phyloP scores from a whole-genome alignment of 2,329 filamentous ascomycete genomes.

The Aspergillus niger region DNA sequence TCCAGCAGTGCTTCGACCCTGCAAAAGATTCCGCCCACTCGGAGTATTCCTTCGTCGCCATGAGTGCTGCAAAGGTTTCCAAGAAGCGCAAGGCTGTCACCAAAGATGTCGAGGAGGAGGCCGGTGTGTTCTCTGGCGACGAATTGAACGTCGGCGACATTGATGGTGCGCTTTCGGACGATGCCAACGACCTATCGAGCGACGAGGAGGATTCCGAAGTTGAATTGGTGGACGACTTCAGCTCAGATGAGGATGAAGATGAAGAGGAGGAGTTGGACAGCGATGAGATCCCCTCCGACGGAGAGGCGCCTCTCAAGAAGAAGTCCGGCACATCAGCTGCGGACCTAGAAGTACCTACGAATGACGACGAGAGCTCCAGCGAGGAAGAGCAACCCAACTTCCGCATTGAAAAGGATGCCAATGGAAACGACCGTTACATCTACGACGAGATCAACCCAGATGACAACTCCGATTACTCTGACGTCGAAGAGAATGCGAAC shows the following conservation, averaged over 20 bases:
- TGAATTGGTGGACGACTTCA: conserved; percentile 59
- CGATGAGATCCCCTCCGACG: conserved; percentile 53
- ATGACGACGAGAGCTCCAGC: conserved; percentile 22
- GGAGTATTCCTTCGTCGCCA: conserved; percentile 23
- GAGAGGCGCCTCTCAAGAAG: conserved; percentile 44
- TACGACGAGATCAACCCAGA: conserved; percentile 92
- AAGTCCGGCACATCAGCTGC: conserved; percentile 31
- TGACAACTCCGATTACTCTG: conserved; percentile 94
- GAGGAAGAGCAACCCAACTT: conserved; percentile 55
- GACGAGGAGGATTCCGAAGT: conserved; percentile 50
- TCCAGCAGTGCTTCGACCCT: not conserved
- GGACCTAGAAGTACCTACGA: conserved; percentile 14
- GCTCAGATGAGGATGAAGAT: conserved; percentile 52
- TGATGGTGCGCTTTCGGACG: conserved; percentile 47
- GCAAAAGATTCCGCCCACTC: not conserved
- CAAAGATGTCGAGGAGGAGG: conserved; percentile 52
- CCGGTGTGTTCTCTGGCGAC: conserved; percentile 59
- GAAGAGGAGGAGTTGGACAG: conserved; percentile 53
- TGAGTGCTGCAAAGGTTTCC: conserved; percentile 43
- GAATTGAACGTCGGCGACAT: conserved; percentile 55
- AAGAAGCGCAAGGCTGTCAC: conserved; percentile 68
- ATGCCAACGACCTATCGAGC: conserved; percentile 42
- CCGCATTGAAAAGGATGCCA: conserved; percentile 74
- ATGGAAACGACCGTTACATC: conserved; percentile 85
- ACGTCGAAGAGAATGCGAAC: conserved; percentile 75